phyloP scores from a whole-genome alignment of 371 early-diverging fungal species.

The Mucor lusitanicus region DNA sequence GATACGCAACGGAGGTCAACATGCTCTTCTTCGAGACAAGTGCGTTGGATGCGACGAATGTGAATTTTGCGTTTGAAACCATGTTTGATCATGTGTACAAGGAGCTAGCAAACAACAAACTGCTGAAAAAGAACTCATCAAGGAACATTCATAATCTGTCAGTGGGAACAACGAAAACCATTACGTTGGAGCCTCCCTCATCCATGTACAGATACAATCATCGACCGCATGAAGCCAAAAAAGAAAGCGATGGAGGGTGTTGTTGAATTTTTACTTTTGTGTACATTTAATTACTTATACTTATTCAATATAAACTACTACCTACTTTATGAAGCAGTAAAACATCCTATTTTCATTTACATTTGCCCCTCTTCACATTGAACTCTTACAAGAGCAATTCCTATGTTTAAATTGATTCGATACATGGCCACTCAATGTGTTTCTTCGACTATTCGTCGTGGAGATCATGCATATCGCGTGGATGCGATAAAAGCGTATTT shows the following conservation, averaged over 20 bases:
- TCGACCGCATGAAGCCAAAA: neutral
- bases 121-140: constrained; percentile 14
- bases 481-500: too few species aligned
- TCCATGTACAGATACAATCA: constrained; percentile 8
- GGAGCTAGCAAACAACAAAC: constrained; percentile 16
- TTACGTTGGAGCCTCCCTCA: constrained; percentile 16
- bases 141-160: constrained; percentile 4
- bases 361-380: too few species aligned
- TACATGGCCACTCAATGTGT: too few species aligned
- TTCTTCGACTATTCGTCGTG: too few species aligned
- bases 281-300: neutral
- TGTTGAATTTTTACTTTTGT: neutral
- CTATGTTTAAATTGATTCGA: too few species aligned
- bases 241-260: constrained; percentile 1
- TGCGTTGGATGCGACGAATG: constrained; percentile 85
- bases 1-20: constrained; percentile 76
- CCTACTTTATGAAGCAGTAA: too few species aligned
- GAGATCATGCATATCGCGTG: too few species aligned
- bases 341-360: too few species aligned
- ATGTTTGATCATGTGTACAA: constrained; percentile 23
- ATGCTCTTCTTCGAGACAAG: constrained; percentile 93
- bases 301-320: too few species aligned
- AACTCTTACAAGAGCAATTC: too few species aligned
- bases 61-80: constrained; percentile 76
- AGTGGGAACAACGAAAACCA: constrained; percentile 6